Percentiles rank a stretch among this genome's conserved stretches.
phyloP scores from a whole-genome alignment of 768 basidiomycete genomes.

The Xerocomellus amylosporus region DNA sequence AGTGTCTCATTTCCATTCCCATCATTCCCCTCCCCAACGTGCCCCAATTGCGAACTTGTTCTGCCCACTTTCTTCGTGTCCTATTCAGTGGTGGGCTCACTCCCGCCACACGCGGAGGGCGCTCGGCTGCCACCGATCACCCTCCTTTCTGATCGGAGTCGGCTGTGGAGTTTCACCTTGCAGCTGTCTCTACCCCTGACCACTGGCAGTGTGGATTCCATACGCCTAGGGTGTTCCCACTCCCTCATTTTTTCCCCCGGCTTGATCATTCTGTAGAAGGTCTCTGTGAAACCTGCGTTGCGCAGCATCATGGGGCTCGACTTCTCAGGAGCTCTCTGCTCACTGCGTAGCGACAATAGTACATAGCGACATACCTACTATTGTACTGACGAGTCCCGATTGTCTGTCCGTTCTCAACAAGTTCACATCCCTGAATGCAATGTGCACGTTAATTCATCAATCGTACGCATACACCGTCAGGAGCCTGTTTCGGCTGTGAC shows the following conservation, averaged over 20 bases:
- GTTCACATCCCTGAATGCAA: slow-evolving; percentile 15
- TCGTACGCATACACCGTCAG: slow-evolving; percentile 1
- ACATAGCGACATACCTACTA: too few species aligned
- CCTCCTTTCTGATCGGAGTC: slow-evolving; percentile 25
- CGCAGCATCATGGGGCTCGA: too few species aligned
- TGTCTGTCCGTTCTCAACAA: slow-evolving; percentile 2
- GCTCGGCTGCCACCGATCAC: slow-evolving; percentile 27
- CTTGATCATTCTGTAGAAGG: too few species aligned
- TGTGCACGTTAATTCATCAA: slow-evolving; percentile 17
- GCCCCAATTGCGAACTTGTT: not conserved
- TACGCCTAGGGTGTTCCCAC: not conserved
- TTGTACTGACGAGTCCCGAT: too few species aligned
- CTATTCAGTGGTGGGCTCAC: not conserved
- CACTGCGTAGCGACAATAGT: too few species aligned
- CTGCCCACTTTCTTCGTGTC: slow-evolving; percentile 1
- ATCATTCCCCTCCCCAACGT: not conserved
- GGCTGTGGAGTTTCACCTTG: slow-evolving; percentile 8
- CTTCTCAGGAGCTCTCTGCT: too few species aligned
- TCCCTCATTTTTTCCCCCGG: not conserved
- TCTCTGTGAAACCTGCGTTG: too few species aligned
- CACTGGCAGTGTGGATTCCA: slow-evolving; percentile 8
- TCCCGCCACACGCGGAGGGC: slow-evolving; percentile 10
- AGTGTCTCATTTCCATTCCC: not conserved
- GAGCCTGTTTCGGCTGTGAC: slow-evolving; percentile 15
- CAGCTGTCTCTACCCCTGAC: not conserved